Conservation (phyloP, 768 basidiomycete species). For the Suillus cothurnatus region DNA sequence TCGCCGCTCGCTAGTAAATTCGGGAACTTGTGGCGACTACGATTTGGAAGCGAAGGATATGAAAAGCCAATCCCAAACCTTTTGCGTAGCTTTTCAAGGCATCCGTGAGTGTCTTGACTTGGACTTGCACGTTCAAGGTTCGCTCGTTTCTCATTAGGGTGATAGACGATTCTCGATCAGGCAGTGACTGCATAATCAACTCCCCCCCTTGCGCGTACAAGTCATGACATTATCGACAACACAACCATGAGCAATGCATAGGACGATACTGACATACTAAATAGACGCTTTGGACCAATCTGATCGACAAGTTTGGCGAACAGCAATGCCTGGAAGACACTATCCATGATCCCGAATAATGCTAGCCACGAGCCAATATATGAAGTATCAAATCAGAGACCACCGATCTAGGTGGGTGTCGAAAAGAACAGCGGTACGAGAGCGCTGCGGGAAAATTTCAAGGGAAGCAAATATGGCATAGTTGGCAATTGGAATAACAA, state of each 20-base stretch:
- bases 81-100: background rate
- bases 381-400: constrained; percentile 42
- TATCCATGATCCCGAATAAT: constrained; percentile 38
- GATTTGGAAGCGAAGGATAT: background rate
- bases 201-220: constrained; percentile 35
- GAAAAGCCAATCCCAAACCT: background rate
- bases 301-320: constrained; percentile 41
- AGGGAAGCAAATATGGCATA: constrained; percentile 45
- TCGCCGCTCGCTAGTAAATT: background rate
- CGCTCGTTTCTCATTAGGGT: no score
- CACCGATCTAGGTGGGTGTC: constrained; percentile 45
- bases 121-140: no score
- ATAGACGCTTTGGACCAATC: constrained; percentile 45
- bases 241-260: constrained; percentile 42
- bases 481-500: constrained; percentile 46
- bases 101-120: no score
- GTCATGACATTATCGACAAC: constrained; percentile 48
- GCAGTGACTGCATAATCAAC: constrained; percentile 39
- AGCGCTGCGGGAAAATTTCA: constrained; percentile 42
- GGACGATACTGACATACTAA: constrained; percentile 39
- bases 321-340: constrained; percentile 41
- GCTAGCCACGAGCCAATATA: constrained; percentile 44
- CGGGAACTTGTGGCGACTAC: background rate
- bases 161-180: no score
- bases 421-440: constrained; percentile 51